Conservation (phyloP, 192 early-diverging fungal genomes). For the Phlyctochytrium bullatum region DNA sequence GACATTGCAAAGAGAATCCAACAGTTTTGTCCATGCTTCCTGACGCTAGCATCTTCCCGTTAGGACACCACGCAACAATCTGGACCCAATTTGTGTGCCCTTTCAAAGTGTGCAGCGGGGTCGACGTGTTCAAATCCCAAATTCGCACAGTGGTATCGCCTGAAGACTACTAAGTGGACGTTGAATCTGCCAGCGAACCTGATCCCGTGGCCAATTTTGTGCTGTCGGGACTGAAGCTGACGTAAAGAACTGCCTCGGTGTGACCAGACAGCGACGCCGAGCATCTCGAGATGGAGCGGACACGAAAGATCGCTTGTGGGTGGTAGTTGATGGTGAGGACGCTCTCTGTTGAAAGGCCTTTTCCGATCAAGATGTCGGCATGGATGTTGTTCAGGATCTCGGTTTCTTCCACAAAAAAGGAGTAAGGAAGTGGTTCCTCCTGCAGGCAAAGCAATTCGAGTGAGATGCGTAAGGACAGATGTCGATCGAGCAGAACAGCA, state of each 20-base stretch:
- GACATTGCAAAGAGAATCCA: conserved; percentile 6
- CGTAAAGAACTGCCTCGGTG: conserved; percentile 89
- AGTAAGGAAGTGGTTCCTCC: conserved; percentile 90
- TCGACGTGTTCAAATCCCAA: conserved; percentile 97
- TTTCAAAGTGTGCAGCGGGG: conserved; percentile 78
- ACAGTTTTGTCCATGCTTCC: conserved; percentile 94
- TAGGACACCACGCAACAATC: conserved; percentile 88
- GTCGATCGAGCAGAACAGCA: background rate
- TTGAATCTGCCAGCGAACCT: conserved; percentile 32
- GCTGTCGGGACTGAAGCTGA: conserved; percentile 89
- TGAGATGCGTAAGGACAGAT: background rate
- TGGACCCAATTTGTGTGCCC: conserved; percentile 95
- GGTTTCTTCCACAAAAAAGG: conserved; percentile 84
- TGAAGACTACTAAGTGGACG: conserved; percentile 20
- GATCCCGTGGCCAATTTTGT: conserved; percentile 90
- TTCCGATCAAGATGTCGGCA: conserved; percentile 74
- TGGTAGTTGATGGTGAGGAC: conserved; percentile 87
- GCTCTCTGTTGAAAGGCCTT: conserved; percentile 82
- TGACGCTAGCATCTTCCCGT: conserved; percentile 79
- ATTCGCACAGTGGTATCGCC: conserved; percentile 91
- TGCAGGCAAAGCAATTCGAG: conserved; percentile 20
- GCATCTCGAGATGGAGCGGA: conserved; percentile 91
- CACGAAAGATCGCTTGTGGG: conserved; percentile 94
- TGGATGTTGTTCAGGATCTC: conserved; percentile 77
- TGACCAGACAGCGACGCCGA: conserved; percentile 84